A percentile compares a stretch with the other conserved stretches of the same genome.
phyloP scores from a whole-genome alignment of 1,139 yeast genomes.

The Saccharomyces hybrid region DNA sequence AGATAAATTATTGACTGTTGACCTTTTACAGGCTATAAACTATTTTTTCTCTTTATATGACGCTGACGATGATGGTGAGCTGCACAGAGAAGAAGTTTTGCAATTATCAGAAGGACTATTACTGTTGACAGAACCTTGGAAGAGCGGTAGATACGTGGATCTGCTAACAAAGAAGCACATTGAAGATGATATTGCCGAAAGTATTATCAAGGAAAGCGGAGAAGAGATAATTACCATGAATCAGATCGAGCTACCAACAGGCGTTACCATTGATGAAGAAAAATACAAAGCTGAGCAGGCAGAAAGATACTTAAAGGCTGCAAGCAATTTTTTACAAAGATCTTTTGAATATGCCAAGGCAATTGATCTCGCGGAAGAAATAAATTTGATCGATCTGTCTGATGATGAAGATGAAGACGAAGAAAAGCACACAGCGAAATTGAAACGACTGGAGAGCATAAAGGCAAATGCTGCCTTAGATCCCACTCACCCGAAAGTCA shows the following conservation, averaged over 20 bases:
- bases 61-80: constrained; percentile 47
- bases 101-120: constrained; percentile 81
- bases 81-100: constrained; percentile 73
- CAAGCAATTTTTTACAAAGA: constrained; percentile 77
- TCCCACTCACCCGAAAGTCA: constrained; percentile 66
- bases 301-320: constrained; percentile 78
- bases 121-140: constrained; percentile 77
- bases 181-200: constrained; percentile 59
- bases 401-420: constrained; percentile 9
- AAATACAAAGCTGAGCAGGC: constrained; percentile 62
- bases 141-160: constrained; percentile 58
- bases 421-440: constrained; percentile 19
- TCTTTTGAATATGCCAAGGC: constrained; percentile 90
- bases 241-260: constrained; percentile 47
- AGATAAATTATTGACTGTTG: constrained; percentile 60
- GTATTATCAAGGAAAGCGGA: constrained; percentile 36
- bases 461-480: constrained; percentile 73
- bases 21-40: constrained; percentile 71
- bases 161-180: constrained; percentile 51
- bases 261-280: constrained; percentile 54
- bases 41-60: constrained; percentile 76
- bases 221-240: constrained; percentile 27
- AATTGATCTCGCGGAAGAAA: constrained; percentile 39
- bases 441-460: constrained; percentile 36
- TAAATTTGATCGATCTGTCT: constrained; percentile 37